Base-by-base conservation (phyloP, 2,329 filamentous ascomycete species). In the Penicillium palitans region DNA sequence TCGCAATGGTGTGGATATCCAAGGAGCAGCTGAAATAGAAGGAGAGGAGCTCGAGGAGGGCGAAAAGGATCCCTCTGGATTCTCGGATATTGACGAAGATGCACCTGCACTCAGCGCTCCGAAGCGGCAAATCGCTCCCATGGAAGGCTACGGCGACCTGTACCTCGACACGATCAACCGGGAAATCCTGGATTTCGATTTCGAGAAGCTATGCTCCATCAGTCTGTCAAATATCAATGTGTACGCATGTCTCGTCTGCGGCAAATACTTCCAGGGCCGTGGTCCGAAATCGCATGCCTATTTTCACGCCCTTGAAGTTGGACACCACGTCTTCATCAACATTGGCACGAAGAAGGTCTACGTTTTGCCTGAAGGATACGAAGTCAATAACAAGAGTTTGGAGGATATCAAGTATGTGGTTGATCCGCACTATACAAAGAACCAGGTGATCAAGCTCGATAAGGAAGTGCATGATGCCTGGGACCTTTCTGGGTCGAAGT, bases 391-490 rank as follows among this genome's bases (percentile, higher is more conserved):
- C 77, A 93, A 93, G 76, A 93, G 91, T 50, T 84, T 99, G 66
- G 95, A 98, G 65, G 95, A 99, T 75, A 97, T 99, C 79, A 98
- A 97, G 76, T 96, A 95, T 74, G 93, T 98, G 52, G 93, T 95
- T 7, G 93, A 99, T 76, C 95, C 95, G 42, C 87, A 86, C 47
- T 95, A 96, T 74, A 87, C 87, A 39, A 90, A 87, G 69, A 83
- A 85, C 41, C 90, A 98, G 70, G 93, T 98, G 33, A 82, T 86
- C 68, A 86, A 86, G 68, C 79, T 98, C 64, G 95, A 98, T 77
- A 87, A 80, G 69, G 81, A 79, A 62, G 76, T 79, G 35, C 76
- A 73, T 52, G 75, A 78, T 62, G 84, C 87, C 53, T 92, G 88
- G 84, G 93, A 96, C 69, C 82, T 98, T 42, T 82, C 83, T 50